Evolutionary conservation across 2,329 filamentous ascomycete genomes (phyloP).

Genomic region (Lasiodiplodia gonubiensis): DNA sequence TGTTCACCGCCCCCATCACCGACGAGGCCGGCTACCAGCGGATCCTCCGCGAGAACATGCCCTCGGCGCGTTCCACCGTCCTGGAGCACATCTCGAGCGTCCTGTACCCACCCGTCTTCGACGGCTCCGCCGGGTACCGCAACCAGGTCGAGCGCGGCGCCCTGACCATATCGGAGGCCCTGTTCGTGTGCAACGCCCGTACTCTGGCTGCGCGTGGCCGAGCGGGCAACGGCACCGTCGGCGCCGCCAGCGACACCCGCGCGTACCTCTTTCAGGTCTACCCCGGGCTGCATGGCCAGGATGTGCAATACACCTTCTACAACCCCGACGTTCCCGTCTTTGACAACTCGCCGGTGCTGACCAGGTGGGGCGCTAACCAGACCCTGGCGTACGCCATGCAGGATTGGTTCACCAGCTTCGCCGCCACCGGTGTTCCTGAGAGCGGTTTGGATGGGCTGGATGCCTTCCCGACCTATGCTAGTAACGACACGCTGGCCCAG

Average conservation of each 20-base stretch:
- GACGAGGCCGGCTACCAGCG: conserved; percentile 34
- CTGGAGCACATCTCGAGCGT: conserved; percentile 51
- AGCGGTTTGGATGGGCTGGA: conserved; percentile 43
- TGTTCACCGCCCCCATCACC: conserved; percentile 36
- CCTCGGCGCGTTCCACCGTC: conserved; percentile 38
- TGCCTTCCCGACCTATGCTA: conserved; percentile 55
- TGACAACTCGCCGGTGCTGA: conserved; percentile 32
- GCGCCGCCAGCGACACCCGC: conserved; percentile 57
- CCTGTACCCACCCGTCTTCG: conserved; percentile 56
- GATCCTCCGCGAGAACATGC: conserved; percentile 39
- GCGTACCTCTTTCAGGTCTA: conserved; percentile 60
- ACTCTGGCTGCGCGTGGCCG: too few species aligned
- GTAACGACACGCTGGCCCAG: conserved; percentile 50
- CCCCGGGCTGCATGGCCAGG: conserved; percentile 60
- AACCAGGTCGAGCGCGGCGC: conserved; percentile 51
- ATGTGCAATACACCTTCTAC: conserved; percentile 61
- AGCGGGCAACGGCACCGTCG: too few species aligned
- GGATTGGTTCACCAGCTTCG: conserved; percentile 53
- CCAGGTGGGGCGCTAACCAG: conserved; percentile 41
- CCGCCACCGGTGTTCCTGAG: conserved; percentile 45
- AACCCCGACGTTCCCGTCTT: conserved; percentile 35
- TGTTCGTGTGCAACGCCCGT: conserved; percentile 56
- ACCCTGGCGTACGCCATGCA: conserved; percentile 52
- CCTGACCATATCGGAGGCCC: conserved; percentile 51
- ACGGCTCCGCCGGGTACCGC: conserved; percentile 55